Conservation (phyloP, 1,284 basidiomycete species). For the Melampsora americana region DNA sequence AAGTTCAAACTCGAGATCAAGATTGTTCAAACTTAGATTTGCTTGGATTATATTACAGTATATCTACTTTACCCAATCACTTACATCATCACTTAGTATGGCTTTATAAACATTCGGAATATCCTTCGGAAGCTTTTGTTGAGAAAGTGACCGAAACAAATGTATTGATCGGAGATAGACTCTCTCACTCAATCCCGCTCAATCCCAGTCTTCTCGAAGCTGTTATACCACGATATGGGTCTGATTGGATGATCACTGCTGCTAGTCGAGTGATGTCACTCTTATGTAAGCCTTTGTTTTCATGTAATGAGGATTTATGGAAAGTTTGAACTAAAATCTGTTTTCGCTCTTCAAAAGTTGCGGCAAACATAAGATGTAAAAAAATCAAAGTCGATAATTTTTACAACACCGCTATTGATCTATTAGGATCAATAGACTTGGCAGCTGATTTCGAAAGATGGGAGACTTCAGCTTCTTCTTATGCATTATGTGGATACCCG, state of each 20-base stretch:
- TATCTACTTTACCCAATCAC: conserved; percentile 24
- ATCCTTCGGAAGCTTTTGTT: conserved; percentile 5
- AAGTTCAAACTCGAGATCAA: not conserved
- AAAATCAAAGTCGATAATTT: conserved; percentile 15
- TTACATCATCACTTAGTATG: conserved; percentile 21
- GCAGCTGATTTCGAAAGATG: conserved; percentile 30
- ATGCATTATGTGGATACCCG: conserved; percentile 50
- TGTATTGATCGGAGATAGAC: conserved; percentile 23
- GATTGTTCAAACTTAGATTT: not conserved
- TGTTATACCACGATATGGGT: conserved; percentile 11
- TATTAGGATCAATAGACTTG: conserved; percentile 15
- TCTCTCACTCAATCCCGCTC: conserved; percentile 3
- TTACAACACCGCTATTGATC: conserved; percentile 23
- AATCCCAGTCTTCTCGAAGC: not conserved
- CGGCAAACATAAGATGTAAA: conserved; percentile 5
- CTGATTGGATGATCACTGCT: conserved; percentile 23
- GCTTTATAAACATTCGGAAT: conserved; percentile 6
- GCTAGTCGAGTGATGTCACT: conserved; percentile 32
- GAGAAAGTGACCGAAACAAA: conserved; percentile 25
- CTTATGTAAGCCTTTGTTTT: conserved; percentile 10
- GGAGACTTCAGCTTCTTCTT: conserved; percentile 36
- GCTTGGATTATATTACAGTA: not conserved
- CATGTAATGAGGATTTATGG: not conserved
- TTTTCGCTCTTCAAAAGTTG: not conserved
- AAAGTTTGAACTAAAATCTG: not conserved